Evolutionary conservation across 306 rosid species (phyloP), one percentile per base, ranked within the genome.

Genomic region (Acacia crassicarpa): DNA sequence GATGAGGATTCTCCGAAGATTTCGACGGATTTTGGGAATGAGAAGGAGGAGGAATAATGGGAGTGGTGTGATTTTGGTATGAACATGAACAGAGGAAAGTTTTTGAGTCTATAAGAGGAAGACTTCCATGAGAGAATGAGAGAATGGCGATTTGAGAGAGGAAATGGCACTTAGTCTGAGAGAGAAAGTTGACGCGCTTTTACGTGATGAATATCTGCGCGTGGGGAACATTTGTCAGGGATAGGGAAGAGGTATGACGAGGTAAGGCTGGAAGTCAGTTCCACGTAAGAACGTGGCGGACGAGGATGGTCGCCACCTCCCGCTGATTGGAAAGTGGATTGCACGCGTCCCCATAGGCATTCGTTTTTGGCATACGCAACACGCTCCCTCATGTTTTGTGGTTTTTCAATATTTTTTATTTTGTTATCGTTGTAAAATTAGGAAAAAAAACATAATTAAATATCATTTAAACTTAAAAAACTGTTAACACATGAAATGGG

Each of bases 321-420:
- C 56, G 58, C 78, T 89, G 86, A 94, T 91, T 91, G 93, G 92
- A 44, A 75, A 58, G 93, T 91, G 88, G 1, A 1, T 0, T 0
- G 0, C 89, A 94, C 95, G 94, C 90, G 89, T 87, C 46, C 4
- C 35, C 14, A 20, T 0, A 54, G 75, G 27, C 33, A 74, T 77
- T 20, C 58, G 61, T 70, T 75, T 75, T 59, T 48, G 16, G 48
- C 65, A 44, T 51, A 10, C 32, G 25, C 65, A 48, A 14, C 13
- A 46, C 5, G 16, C 17, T 65, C 65, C 72, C 48, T 67, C 72
- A 45, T 23, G 27, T 41, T 67, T 67, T 72, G 65, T 63, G 41
- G 30, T 51, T 79, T 67, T 14, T 14, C 61, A 16, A 4, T 53
- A 53, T 53, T 15, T 46, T 35, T 4, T 35, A 4, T 35, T 35